Percentiles rank a stretch among this genome's conserved stretches.
These are phyloP conservation scores for Fusarium sp. DNA, from an alignment of 2,329 filamentous ascomycete genomes.

Conservation along the genomic window DNA sequence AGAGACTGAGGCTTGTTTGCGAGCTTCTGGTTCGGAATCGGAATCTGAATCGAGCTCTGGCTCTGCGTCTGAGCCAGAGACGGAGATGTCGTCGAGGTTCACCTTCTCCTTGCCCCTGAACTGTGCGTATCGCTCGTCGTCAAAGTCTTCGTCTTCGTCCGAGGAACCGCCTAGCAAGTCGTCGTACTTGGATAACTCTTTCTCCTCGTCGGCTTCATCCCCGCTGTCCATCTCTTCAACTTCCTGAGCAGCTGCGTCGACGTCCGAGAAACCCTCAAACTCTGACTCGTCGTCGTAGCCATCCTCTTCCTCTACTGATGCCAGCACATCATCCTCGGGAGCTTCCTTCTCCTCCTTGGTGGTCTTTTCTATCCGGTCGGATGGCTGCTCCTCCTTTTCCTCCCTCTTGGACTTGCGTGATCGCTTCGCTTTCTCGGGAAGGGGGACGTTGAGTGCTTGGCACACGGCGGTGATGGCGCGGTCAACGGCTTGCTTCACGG, in stretches of 20 bases:
- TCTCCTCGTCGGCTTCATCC: conserved; percentile 48
- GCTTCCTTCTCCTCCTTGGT: conserved; percentile 21
- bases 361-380: conserved; percentile 37
- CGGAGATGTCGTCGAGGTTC: conserved; percentile 55
- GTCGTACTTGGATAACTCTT: conserved; percentile 56
- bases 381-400: conserved; percentile 47
- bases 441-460: conserved; percentile 59
- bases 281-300: conserved; percentile 49
- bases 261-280: conserved; percentile 53
- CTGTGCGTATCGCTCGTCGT: conserved; percentile 47
- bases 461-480: conserved; percentile 64
- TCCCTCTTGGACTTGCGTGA: conserved; percentile 48
- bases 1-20: conserved; percentile 41
- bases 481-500: conserved; percentile 62
- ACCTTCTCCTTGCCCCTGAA: conserved; percentile 51
- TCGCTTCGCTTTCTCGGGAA: conserved; percentile 56
- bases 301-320: conserved; percentile 38
- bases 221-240: conserved; percentile 41
- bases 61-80: conserved; percentile 50
- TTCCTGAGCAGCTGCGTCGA: conserved; percentile 19
- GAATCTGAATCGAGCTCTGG: conserved; percentile 45
- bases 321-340: conserved; percentile 34
- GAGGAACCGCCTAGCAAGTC: conserved; percentile 59
- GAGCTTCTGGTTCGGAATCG: conserved; percentile 27
- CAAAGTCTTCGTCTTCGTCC: conserved; percentile 54